Percentiles rank a stretch among this genome's conserved stretches.
phyloP scores from a whole-genome alignment of 441 rosid genomes.

The Corymbia calophylla region DNA sequence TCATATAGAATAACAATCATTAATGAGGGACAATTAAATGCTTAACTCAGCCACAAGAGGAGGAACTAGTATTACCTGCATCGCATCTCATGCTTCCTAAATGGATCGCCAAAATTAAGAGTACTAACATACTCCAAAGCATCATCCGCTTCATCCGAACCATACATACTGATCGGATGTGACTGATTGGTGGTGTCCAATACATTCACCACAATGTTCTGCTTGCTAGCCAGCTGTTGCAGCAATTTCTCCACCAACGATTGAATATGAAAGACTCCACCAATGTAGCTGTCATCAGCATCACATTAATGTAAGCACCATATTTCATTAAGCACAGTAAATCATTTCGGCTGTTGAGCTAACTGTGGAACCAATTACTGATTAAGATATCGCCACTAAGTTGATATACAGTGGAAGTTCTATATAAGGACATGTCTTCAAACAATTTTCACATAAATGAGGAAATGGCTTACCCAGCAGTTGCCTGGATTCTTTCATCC shows the following conservation, averaged over 20 bases:
- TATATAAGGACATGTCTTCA: background rate
- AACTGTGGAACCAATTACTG: background rate
- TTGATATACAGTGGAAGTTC: background rate
- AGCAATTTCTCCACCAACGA: slow-evolving; percentile 87
- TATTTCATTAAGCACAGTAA: background rate
- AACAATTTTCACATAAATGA: background rate
- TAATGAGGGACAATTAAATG: background rate
- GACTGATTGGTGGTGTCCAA: slow-evolving; percentile 67
- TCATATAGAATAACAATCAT: background rate
- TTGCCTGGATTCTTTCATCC: slow-evolving; percentile 68
- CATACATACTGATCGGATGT: slow-evolving; percentile 85
- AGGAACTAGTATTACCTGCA: slow-evolving; percentile 61
- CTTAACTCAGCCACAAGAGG: background rate
- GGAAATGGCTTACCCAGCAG: slow-evolving; percentile 57
- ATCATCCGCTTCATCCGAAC: slow-evolving; percentile 48
- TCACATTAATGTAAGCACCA: background rate
- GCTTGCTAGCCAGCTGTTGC: slow-evolving; percentile 94
- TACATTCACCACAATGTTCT: slow-evolving; percentile 78
- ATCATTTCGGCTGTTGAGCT: background rate
- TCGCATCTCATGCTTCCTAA: slow-evolving; percentile 82
- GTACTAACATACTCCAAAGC: slow-evolving; percentile 51
- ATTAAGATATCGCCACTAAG: background rate
- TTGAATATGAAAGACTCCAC: slow-evolving; percentile 83
- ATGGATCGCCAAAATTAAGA: slow-evolving; percentile 87
- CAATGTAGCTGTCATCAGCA: slow-evolving; percentile 59